Evolutionary conservation across 2,329 filamentous ascomycete genomes (phyloP).

Genomic region (Xylariaceae sp.): DNA sequence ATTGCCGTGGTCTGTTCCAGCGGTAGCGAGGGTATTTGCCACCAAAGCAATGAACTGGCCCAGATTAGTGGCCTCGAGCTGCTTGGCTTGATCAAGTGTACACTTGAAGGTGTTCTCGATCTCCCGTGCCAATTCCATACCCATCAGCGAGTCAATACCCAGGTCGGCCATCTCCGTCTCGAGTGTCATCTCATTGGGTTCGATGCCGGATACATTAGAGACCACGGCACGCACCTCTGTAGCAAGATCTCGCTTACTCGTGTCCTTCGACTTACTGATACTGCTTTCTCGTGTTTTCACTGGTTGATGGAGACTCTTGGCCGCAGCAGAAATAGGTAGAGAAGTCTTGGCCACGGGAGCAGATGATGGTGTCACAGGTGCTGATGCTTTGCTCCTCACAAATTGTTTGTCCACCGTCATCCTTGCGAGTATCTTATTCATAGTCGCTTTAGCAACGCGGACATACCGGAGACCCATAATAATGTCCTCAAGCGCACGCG

Average conservation of each 20-base stretch:
- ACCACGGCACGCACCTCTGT: constrained; percentile 16
- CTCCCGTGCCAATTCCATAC: constrained; percentile 43
- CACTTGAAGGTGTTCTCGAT: constrained; percentile 35
- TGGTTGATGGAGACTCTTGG: too few species aligned
- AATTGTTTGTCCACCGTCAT: too few species aligned
- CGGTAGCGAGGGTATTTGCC: too few species aligned
- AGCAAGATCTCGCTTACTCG: background rate
- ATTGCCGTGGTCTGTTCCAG: too few species aligned
- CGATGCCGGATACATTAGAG: constrained; percentile 33
- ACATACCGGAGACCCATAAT: constrained; percentile 34
- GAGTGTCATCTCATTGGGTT: constrained; percentile 34
- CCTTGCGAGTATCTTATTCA: constrained; percentile 15
- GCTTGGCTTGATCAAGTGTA: too few species aligned
- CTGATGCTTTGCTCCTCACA: too few species aligned
- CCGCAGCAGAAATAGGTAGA: too few species aligned
- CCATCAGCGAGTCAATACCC: constrained; percentile 47
- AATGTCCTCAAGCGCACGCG: constrained; percentile 29
- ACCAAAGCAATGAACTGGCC: too few species aligned
- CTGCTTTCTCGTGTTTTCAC: too few species aligned
- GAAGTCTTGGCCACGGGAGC: too few species aligned
- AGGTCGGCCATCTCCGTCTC: constrained; percentile 36
- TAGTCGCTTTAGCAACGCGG: constrained; percentile 25
- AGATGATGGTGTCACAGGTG: too few species aligned
- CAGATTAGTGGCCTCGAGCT: too few species aligned
- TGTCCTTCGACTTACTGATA: background rate